Base-by-base conservation (phyloP, 352 stramenopile genomes). In the Pythium plurisporium region DNA sequence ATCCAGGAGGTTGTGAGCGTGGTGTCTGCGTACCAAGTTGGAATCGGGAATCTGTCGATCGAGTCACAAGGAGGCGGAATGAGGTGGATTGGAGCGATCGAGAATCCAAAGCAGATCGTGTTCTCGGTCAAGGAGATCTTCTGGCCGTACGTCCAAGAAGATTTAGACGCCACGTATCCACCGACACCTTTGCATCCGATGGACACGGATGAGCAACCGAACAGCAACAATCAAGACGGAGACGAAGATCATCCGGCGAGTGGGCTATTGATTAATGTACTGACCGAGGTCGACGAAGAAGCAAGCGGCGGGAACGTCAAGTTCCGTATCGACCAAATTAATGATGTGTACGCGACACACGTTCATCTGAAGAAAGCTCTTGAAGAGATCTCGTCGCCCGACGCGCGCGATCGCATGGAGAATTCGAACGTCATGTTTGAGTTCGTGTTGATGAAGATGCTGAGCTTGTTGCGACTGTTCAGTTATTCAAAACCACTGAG, bases 381-480 rank as follows among this genome's bases (percentile, higher is more conserved):
- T 10, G 75, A 83, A 22, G 60, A 79, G 25, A 82, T 86, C 38
- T 84, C 75, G 43, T 87, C 75, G 4, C 79, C 79, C 0, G 80
- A 91, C 43, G 73, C 79, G 11, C 73, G 81, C 15, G 80, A 91
- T 40, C 79, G 79, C 37, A 86, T 93, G 70, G 75, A 85, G 46
- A 83, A 86, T 50, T 85, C 78, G 22, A 87, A 91, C 46, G 76
- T 91, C n/a, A 60, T 90, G n/a, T 88, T 91, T 43, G 82, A 93
- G 66, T 75, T 77, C 50, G 83, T 76, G 22, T 56, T 91, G 31
- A 76, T 79, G 45, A 91, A 93, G 47, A 55, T 90, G 62, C 56
- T 91, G 46, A 74, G 73, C 30, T 48, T 93, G 27, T 62, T 93
- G 50, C 75, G 80, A 2, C 57, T 93, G 29, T 79, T 91, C 25